These are phyloP conservation scores for Otatea glauca DNA, from an alignment of 176 grass and related monocot species.

Conservation along the genomic window DNA sequence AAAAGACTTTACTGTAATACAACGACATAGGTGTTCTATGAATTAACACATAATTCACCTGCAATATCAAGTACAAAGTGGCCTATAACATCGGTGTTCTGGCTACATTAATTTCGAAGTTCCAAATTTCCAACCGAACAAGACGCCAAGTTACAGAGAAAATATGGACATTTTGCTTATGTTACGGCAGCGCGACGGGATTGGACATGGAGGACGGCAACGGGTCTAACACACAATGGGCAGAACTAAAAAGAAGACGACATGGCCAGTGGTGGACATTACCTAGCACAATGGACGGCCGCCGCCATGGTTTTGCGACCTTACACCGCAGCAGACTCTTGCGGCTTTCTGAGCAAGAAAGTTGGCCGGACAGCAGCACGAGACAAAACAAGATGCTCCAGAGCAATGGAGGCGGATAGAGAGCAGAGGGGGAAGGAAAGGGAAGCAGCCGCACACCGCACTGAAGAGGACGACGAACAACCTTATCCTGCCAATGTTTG, in stretches of 20 bases:
- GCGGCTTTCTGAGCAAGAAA: no score
- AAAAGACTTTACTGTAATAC: not conserved
- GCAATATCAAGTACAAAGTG: not conserved
- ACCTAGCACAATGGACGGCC: conserved; percentile 34
- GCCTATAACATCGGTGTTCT: not conserved
- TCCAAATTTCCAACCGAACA: not conserved
- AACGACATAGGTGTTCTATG: no score
- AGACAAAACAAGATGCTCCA: not conserved
- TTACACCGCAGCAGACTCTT: no score
- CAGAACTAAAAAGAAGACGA: no score
- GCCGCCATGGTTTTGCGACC: conserved; percentile 15
- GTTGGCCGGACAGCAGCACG: not conserved
- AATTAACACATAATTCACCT: no score
- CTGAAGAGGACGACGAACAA: not conserved
- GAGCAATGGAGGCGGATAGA: not conserved
- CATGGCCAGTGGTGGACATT: not conserved
- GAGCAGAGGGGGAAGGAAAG: not conserved
- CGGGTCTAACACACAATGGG: no score
- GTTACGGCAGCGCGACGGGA: not conserved
- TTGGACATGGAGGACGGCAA: no score
- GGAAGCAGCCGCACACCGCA: not conserved
- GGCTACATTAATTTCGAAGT: not conserved
- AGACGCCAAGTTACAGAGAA: not conserved
- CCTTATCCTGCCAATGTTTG: no score
- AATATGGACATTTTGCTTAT: not conserved